A percentile compares a stretch with the other conserved stretches of the same genome.
These are phyloP conservation scores for Rhodotorula sp. DNA, from an alignment of 1,284 basidiomycete species.

Conservation along the genomic window DNA sequence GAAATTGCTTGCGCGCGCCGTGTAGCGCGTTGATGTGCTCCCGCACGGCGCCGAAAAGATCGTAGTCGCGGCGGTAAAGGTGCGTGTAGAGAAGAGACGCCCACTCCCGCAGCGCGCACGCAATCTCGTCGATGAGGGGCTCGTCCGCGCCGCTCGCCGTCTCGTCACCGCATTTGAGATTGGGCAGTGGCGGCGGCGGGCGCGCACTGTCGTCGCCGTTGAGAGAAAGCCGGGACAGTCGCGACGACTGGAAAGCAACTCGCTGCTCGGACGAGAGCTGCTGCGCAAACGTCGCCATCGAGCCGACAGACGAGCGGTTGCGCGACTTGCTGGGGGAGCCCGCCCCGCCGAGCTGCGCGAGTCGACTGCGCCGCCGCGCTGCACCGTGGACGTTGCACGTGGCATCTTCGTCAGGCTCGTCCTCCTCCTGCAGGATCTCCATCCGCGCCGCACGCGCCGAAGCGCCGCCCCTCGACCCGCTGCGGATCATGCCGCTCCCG, in stretches of 20 bases:
- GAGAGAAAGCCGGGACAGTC: slow-evolving; percentile 13
- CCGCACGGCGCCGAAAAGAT: slow-evolving; percentile 79
- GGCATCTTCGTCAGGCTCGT: slow-evolving; percentile 59
- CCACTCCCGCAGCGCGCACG: slow-evolving; percentile 94
- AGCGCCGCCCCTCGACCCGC: slow-evolving; percentile 3
- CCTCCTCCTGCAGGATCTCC: slow-evolving; percentile 71
- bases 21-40: slow-evolving; percentile 91
- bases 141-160: slow-evolving; percentile 77
- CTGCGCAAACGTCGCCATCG: slow-evolving; percentile 23
- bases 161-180: slow-evolving; percentile 87
- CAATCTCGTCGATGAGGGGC: slow-evolving; percentile 95
- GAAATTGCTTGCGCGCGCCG: slow-evolving; percentile 81
- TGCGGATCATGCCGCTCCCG: neutral
- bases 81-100: slow-evolving; percentile 88
- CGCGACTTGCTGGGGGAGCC: slow-evolving; percentile 8
- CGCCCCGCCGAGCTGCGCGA: neutral
- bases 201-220: slow-evolving; percentile 56
- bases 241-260: slow-evolving; percentile 41
- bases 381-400: neutral
- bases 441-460: slow-evolving; percentile 52
- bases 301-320: slow-evolving; percentile 29
- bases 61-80: slow-evolving; percentile 83
- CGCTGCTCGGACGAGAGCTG: slow-evolving; percentile 29
- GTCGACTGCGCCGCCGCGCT: neutral
- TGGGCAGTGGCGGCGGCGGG: slow-evolving; percentile 85